Evolutionary conservation across 2,329 filamentous ascomycete genomes (phyloP), one percentile per base, ranked within the genome.

Genomic region (Fusarium setosum): DNA sequence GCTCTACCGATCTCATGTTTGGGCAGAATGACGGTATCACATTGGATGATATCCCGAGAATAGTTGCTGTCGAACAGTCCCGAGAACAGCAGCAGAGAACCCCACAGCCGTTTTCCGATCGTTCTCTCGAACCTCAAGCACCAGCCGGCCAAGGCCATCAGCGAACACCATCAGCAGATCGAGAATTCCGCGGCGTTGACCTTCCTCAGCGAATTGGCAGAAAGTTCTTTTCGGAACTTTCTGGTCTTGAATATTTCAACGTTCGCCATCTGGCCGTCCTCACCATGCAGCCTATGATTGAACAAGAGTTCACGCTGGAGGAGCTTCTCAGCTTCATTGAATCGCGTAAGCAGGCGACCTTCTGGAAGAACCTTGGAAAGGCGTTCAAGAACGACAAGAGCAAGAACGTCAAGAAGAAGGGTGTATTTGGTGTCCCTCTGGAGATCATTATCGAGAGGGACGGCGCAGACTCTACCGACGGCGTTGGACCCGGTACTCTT

Each of bases 361-460:
- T 99, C 79, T 99, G 96, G 96, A 96, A 95, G 77, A 97, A 97
- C 72, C 94, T 99, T 65, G 95, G 94, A 64, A 97, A 97, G 75
- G 95, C 94, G 2, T 97, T 98, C 78, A 96, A 95, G 77, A 93
- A 93, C 69, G 92, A 96, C 71, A 91, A 89, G 69, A 86, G 83
- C 70, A 93, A 94, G 76, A 86, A 80, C 29, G 86, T 88, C 68
- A 97, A 96, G 81, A 97, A 96, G 82, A 97, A 96, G 82, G 95
- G 93, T 37, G 90, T 97, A 21, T 99, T 99, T 75, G 93, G 95
- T 35, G 92, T 98, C 24, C 90, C 92, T 4, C 82, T 99, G 20
- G 96, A 99, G 65, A 82, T 92, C 34, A 90, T 99, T 47, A 90
- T 97, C 38, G 96, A 99, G 67, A 91, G 92, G 65, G 95, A 97